Percentiles rank a stretch among this genome's conserved stretches.
These are phyloP conservation scores for Aspergillus diversus DNA, from an alignment of 495 filamentous ascomycete species.

Conservation along the genomic window DNA sequence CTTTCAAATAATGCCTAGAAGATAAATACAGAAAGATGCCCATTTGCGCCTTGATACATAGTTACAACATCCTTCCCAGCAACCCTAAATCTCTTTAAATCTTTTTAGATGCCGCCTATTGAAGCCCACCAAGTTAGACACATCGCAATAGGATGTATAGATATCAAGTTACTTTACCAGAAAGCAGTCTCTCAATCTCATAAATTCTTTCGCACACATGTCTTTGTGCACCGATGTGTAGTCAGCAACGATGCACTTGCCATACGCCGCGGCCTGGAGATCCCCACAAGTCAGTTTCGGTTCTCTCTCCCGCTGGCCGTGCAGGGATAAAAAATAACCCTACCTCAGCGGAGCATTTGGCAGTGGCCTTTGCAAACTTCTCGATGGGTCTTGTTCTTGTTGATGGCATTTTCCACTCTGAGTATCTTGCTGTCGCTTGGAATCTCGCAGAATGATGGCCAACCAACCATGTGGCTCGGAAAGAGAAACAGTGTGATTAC, in stretches of 20 bases:
- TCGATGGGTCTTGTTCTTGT: slow-evolving; percentile 71
- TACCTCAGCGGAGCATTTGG: slow-evolving; percentile 85
- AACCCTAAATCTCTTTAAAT: slow-evolving; percentile 22
- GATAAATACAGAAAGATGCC: slow-evolving; percentile 3
- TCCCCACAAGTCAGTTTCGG: slow-evolving; percentile 17
- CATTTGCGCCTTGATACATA: slow-evolving; percentile 8
- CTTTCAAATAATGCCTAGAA: background rate
- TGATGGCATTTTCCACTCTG: slow-evolving; percentile 18
- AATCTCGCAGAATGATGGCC: background rate
- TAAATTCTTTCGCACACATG: slow-evolving; percentile 85
- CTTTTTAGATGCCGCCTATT: slow-evolving; percentile 48
- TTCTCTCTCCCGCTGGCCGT: background rate
- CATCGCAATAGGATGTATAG: background rate
- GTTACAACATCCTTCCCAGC: background rate
- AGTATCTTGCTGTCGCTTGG: background rate
- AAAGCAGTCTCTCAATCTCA: slow-evolving; percentile 86
- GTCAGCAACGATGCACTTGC: slow-evolving; percentile 88
- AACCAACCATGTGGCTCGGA: background rate
- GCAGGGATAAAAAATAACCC: slow-evolving; percentile 16
- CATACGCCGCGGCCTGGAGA: slow-evolving; percentile 77
- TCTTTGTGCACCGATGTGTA: slow-evolving; percentile 92
- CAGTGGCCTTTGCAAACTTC: slow-evolving; percentile 80
- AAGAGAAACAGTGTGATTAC: slow-evolving; percentile 13
- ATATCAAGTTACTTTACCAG: slow-evolving; percentile 57
- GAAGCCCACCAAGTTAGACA: slow-evolving; percentile 9